A percentile compares a stretch with the other conserved stretches of the same genome.
Conservation (phyloP, 2,329 filamentous ascomycete genomes). For the Alternaria consortialis region DNA sequence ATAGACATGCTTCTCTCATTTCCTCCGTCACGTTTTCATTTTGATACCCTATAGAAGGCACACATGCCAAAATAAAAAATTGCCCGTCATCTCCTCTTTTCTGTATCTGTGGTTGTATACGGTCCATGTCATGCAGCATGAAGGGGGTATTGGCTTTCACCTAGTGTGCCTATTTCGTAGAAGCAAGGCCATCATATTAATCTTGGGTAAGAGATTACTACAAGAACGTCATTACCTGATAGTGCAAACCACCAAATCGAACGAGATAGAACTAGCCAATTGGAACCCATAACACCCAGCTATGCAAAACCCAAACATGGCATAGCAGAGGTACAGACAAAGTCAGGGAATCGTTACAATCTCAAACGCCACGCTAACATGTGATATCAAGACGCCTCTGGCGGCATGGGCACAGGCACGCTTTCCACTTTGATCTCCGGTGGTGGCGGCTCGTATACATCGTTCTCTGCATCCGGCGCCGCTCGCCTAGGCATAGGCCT, state of each 20-base stretch:
- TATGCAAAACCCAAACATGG: neutral
- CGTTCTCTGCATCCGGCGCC: conserved; percentile 29
- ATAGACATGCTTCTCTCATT: neutral
- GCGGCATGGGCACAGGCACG: conserved; percentile 24
- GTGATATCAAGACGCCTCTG: conserved; percentile 8
- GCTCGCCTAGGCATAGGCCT: conserved; percentile 30
- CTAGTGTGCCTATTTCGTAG: neutral
- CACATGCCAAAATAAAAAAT: conserved; percentile 25
- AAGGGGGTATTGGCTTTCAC: neutral
- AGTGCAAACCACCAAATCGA: neutral
- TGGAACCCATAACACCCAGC: neutral
- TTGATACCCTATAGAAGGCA: conserved; percentile 43
- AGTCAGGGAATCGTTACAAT: neutral
- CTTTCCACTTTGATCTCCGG: conserved; percentile 41
- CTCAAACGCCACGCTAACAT: neutral
- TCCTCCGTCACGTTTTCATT: conserved; percentile 3
- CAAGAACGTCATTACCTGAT: neutral
- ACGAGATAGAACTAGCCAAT: neutral
- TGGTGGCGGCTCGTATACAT: conserved; percentile 36
- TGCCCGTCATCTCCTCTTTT: neutral
- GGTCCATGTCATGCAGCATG: neutral
- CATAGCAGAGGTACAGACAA: conserved; percentile 1
- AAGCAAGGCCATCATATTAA: conserved; percentile 1
- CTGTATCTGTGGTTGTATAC: neutral
- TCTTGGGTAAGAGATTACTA: neutral